Evolutionary conservation across 441 rosid genomes (phyloP).

Genomic region (Pelargonium myrrhifolium): DNA sequence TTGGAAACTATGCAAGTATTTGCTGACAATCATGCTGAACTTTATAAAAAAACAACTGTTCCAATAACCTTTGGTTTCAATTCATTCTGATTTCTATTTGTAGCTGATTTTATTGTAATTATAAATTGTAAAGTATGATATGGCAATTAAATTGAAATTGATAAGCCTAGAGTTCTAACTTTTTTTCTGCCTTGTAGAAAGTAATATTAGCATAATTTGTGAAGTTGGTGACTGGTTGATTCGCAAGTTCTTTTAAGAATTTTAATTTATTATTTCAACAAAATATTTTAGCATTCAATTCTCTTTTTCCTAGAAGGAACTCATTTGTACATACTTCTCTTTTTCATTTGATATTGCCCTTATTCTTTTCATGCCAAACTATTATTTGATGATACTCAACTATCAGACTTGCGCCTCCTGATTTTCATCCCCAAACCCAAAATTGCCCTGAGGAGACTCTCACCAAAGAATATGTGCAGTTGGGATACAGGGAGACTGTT

Average conservation of each 20-base stretch:
- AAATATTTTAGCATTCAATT: not conserved
- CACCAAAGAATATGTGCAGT: constrained; percentile 65
- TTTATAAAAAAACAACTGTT: not conserved
- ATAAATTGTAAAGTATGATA: not conserved
- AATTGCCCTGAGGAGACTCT: constrained; percentile 92
- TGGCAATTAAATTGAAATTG: no score
- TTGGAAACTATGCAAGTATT: not conserved
- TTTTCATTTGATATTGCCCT: constrained; percentile 15
- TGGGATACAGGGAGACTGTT: constrained; percentile 89
- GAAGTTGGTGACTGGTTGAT: not conserved
- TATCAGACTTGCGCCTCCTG: constrained; percentile 91
- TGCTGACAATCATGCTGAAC: not conserved
- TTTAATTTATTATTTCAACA: not conserved
- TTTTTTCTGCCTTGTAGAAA: not conserved
- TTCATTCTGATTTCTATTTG: not conserved
- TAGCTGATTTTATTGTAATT: not conserved
- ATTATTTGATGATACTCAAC: constrained; percentile 13
- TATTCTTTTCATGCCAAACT: constrained; percentile 18
- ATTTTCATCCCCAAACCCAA: constrained; percentile 80
- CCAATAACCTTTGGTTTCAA: not conserved
- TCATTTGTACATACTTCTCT: not conserved
- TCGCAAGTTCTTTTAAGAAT: not conserved
- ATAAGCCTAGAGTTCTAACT: no score
- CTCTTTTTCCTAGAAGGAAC: not conserved
- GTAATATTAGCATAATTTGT: not conserved